These are phyloP conservation scores for Balansia obtecta DNA, from an alignment of 2,329 filamentous ascomycete species.

Conservation along the genomic window DNA sequence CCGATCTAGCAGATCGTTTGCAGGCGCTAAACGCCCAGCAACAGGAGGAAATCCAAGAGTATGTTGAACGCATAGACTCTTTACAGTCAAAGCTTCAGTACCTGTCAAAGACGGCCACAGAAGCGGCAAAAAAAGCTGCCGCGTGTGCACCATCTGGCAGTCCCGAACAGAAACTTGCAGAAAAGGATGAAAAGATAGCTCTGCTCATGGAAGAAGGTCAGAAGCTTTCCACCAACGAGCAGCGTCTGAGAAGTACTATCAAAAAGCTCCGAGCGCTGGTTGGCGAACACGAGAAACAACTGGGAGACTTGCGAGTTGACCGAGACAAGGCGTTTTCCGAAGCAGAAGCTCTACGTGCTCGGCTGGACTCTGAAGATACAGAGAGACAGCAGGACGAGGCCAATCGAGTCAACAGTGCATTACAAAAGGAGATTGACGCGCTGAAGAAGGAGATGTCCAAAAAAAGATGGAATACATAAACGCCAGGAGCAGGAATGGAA, in stretches of 20 bases:
- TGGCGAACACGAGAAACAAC: conserved; percentile 51
- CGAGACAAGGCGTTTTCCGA: conserved; percentile 47
- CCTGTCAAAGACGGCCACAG: conserved; percentile 65
- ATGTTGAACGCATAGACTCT: conserved; percentile 83
- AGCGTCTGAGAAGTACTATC: conserved; percentile 71
- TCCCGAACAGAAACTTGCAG: conserved; percentile 65
- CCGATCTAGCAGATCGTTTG: conserved; percentile 10
- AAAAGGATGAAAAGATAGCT: conserved; percentile 85
- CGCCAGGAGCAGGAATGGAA: conserved; percentile 60
- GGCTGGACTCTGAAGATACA: conserved; percentile 36
- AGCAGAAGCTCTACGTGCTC: conserved; percentile 30
- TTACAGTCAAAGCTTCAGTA: conserved; percentile 86
- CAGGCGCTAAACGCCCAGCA: conserved; percentile 27
- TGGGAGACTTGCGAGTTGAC: conserved; percentile 44
- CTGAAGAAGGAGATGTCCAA: conserved; percentile 40
- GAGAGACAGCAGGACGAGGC: conserved; percentile 42
- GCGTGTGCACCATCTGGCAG: conserved; percentile 51
- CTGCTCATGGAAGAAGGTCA: conserved; percentile 86
- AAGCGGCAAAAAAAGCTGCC: conserved; percentile 58
- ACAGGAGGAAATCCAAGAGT: conserved; percentile 71
- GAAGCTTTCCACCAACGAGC: conserved; percentile 72
- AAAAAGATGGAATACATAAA: conserved; percentile 50
- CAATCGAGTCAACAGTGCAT: conserved; percentile 40
- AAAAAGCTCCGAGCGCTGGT: conserved; percentile 65
- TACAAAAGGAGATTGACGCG: conserved; percentile 23